Evolutionary conservation across 1,139 yeast genomes (phyloP).

Genomic region (Nakaseomyces bracarensis): DNA sequence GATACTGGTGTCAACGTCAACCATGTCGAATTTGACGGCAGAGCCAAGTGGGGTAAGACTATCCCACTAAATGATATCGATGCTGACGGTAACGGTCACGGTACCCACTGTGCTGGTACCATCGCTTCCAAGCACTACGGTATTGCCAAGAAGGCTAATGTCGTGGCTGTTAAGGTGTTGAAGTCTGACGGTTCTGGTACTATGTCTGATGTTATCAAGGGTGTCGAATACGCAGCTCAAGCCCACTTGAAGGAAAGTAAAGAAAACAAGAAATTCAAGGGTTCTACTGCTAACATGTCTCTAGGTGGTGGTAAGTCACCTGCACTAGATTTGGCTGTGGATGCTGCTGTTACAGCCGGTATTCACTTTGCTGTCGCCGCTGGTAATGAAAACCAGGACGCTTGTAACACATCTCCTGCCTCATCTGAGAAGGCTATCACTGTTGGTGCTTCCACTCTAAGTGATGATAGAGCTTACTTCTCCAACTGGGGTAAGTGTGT

Average conservation of each 20-base stretch:
- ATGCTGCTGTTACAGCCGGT: slow-evolving; percentile 77
- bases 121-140: slow-evolving; percentile 69
- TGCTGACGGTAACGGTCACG: slow-evolving; percentile 87
- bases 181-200: slow-evolving; percentile 71
- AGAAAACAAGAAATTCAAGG: slow-evolving; percentile 54
- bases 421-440: slow-evolving; percentile 67
- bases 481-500: slow-evolving; percentile 81
- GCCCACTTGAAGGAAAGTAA: slow-evolving; percentile 52
- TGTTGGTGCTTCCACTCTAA: slow-evolving; percentile 73
- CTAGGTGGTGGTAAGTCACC: slow-evolving; percentile 83
- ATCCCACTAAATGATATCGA: slow-evolving; percentile 78
- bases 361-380: slow-evolving; percentile 83
- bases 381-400: slow-evolving; percentile 79
- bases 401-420: slow-evolving; percentile 79
- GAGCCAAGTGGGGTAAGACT: slow-evolving; percentile 92
- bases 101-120: slow-evolving; percentile 81
- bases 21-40: slow-evolving; percentile 80
- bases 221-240: slow-evolving; percentile 69
- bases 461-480: slow-evolving; percentile 70
- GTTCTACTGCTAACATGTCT: slow-evolving; percentile 86
- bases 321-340: slow-evolving; percentile 71
- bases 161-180: slow-evolving; percentile 73
- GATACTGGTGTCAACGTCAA: slow-evolving; percentile 85
- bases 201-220: slow-evolving; percentile 74
- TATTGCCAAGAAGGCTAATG: slow-evolving; percentile 65